These are phyloP conservation scores for Mycena maculata DNA, from an alignment of 768 basidiomycete species.

Conservation along the genomic window DNA sequence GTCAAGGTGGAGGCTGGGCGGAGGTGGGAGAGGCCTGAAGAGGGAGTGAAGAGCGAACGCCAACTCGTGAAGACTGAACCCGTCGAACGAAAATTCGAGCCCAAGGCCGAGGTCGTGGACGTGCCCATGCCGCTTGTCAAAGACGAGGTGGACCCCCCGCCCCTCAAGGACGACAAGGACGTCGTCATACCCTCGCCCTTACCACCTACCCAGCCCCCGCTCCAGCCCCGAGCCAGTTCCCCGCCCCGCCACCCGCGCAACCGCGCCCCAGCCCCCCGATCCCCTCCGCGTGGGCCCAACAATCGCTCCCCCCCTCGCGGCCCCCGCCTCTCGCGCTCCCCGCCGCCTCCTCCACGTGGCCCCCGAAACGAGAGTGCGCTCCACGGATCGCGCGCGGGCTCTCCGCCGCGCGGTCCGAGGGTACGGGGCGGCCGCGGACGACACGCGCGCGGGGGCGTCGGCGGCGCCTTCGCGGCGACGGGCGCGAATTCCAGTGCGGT, in stretches of 20 bases:
- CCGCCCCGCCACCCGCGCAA: constrained; percentile 36
- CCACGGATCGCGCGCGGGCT: constrained; percentile 30
- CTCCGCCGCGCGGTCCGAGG: constrained; percentile 55
- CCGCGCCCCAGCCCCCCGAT: too few species aligned
- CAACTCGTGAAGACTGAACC: constrained; percentile 3
- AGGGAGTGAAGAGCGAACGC: too few species aligned
- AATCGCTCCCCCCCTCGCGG: too few species aligned
- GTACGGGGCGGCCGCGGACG: constrained; percentile 5
- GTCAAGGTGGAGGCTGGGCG: too few species aligned
- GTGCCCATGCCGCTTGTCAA: too few species aligned
- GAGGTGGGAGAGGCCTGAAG: too few species aligned
- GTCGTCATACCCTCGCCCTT: too few species aligned
- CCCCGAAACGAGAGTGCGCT: constrained; percentile 29
- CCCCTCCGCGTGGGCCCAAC: constrained; percentile 28
- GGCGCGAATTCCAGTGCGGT: background rate
- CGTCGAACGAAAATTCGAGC: constrained; percentile 6
- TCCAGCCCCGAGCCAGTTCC: constrained; percentile 22
- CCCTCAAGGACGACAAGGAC: background rate
- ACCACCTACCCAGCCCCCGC: too few species aligned
- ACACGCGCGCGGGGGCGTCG: too few species aligned
- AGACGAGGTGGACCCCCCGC: too few species aligned
- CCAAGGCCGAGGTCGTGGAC: background rate
- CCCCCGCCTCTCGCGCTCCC: constrained; percentile 47
- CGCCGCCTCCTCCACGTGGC: constrained; percentile 53
- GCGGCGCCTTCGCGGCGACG: background rate